Evolutionary conservation across 2,329 filamentous ascomycete genomes (phyloP), one percentile per base, ranked within the genome.

Genomic region (Colletotrichum higginsianum): DNA sequence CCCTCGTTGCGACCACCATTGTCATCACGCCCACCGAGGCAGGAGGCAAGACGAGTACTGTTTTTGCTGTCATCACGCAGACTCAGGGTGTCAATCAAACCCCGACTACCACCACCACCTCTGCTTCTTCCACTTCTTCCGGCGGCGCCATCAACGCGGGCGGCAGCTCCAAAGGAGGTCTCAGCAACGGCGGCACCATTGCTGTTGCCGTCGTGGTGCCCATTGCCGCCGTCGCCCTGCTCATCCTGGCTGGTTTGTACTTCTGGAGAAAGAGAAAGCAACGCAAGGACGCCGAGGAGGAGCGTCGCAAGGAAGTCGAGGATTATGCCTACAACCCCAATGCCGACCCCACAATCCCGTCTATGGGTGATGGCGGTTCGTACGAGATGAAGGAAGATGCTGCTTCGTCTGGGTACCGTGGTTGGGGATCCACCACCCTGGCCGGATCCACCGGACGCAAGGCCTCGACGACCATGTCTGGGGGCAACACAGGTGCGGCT

Each of bases 311-410:
- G 84, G 96, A 99, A 82, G 95, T 98, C 13, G 96, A 98, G 81
- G 96, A 98, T 79, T 98, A 98, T 80, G 92, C 93, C 42, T 98
- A 95, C 86, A 98, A 98, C 81, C 96, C 96, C n/a, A 98, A 98
- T 82, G 92, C 95, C 72, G 95, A 98, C 79, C 94, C 95, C 0
- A 94, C 93, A 0, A 86, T 98, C 15, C 88, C 84, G 8, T 84
- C 84, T 13, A 80, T 88, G 15, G 85, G 82, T 15, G 79, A 81
- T 49, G 89, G 88, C 65, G 88, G 87, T 64, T 84, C 88, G 52
- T 91, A 91, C 76, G 91, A 96, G 80, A 95, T 95, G 92, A 88
- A 90, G 69, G 94, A 98, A 78, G 93, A 94, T 74, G 88, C 60
- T 9, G 60, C 89, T 69, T 88, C 87, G 66, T 89, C 90, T 2